phyloP scores from a whole-genome alignment of 805 yeast genomes.

The Candida alai region DNA sequence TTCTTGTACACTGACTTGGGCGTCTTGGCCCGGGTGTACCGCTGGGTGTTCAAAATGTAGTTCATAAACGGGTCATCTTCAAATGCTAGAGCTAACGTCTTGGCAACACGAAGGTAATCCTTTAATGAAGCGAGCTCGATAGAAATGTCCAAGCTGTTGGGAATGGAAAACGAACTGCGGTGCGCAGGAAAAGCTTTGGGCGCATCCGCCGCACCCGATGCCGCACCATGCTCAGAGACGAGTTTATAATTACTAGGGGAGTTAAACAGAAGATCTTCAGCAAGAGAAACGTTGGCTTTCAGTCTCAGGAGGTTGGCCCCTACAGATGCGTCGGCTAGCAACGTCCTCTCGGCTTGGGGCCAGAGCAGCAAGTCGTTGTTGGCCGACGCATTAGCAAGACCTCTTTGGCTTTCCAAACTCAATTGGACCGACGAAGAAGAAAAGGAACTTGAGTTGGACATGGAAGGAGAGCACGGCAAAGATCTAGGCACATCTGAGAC shows the following conservation, averaged over 20 bases:
- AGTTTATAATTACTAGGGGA: no score
- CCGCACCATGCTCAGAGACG: no score
- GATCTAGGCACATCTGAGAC: conserved; percentile 4
- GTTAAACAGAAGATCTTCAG: no score
- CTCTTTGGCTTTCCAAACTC: no score
- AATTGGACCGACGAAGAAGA: background rate
- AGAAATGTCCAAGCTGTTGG: conserved; percentile 14
- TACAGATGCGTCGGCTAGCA: background rate
- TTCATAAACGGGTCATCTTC: conserved; percentile 52
- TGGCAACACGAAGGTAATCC: conserved; percentile 54
- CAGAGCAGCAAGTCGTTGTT: conserved; percentile 2
- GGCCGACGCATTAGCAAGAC: no score
- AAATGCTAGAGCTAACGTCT: conserved; percentile 50
- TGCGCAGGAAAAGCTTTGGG: no score
- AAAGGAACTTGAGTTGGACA: background rate
- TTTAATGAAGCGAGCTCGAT: conserved; percentile 24
- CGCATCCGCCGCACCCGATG: no score
- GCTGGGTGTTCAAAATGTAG: conserved; percentile 44
- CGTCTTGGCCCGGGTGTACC: conserved; percentile 18
- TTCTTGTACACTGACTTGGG: conserved; percentile 22
- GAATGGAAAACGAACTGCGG: conserved; percentile 12
- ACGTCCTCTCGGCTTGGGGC: no score
- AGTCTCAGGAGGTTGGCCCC: conserved; percentile 11
- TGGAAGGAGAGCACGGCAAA: conserved; percentile 1
- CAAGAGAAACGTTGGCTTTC: conserved; percentile 7